Evolutionary conservation across 2,329 filamentous ascomycete species (phyloP).

Genomic region (Arthroderma sp.): DNA sequence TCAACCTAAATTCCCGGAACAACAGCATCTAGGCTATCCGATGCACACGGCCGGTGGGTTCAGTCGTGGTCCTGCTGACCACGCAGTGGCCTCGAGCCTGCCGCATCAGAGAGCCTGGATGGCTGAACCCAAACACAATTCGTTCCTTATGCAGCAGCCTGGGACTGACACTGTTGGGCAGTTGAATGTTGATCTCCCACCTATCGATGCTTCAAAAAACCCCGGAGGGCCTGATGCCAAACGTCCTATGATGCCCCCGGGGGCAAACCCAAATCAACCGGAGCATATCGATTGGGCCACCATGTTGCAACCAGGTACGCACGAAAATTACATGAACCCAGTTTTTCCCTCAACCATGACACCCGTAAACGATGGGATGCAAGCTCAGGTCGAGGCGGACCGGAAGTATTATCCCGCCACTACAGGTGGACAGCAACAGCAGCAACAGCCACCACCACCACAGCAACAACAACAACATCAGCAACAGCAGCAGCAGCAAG

Average conservation of each 20-base stretch:
- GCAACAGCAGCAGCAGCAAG: slow-evolving; percentile 18
- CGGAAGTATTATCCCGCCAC: slow-evolving; percentile 40
- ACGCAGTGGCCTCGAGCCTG: slow-evolving; percentile 24
- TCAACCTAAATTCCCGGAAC: slow-evolving; percentile 28
- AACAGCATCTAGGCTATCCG: slow-evolving; percentile 30
- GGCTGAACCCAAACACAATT: slow-evolving; percentile 32
- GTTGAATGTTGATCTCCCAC: slow-evolving; percentile 32
- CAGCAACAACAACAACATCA: neutral
- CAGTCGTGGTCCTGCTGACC: slow-evolving; percentile 26
- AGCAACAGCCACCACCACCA: neutral
- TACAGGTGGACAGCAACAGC: slow-evolving; percentile 17
- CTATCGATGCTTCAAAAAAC: slow-evolving; percentile 30
- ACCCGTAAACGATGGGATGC: slow-evolving; percentile 56
- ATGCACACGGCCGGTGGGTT: slow-evolving; percentile 31
- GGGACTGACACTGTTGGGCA: slow-evolving; percentile 29
- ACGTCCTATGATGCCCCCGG: slow-evolving; percentile 45
- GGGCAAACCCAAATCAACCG: slow-evolving; percentile 11
- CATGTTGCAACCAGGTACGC: slow-evolving; percentile 63
- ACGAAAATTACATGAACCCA: slow-evolving; percentile 50
- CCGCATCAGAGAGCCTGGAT: slow-evolving; percentile 29
- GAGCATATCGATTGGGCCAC: slow-evolving; percentile 55
- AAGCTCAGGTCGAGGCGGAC: slow-evolving; percentile 48
- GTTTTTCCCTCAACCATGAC: slow-evolving; percentile 53
- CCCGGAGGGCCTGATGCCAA: slow-evolving; percentile 24
- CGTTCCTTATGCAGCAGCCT: slow-evolving; percentile 28